Evolutionary conservation across 164 flowering plant species (phyloP).

Genomic region (Brasenia schreberi): DNA sequence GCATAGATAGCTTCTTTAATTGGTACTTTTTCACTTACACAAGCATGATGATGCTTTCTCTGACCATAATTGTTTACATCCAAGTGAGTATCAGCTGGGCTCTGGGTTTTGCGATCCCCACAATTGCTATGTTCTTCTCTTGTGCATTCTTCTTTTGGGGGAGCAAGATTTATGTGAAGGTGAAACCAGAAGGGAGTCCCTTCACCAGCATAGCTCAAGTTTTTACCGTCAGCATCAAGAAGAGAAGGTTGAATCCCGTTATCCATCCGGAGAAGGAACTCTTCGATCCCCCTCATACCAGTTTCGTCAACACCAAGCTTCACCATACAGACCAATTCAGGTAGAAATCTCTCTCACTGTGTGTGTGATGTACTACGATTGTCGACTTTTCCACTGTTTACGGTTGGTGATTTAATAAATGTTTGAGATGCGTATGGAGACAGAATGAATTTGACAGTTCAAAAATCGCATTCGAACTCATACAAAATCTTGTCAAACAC

Average conservation of each 20-base stretch:
- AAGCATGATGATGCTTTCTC: conserved; percentile 55
- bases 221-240: conserved; percentile 44
- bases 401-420: too few species aligned
- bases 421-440: too few species aligned
- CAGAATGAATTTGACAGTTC: too few species aligned
- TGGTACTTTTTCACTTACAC: conserved; percentile 93
- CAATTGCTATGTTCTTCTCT: conserved; percentile 53
- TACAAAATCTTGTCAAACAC: too few species aligned
- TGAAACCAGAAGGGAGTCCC: conserved; percentile 68
- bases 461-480: too few species aligned
- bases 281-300: conserved; percentile 23
- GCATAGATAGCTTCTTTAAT: conserved; percentile 80
- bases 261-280: conserved; percentile 29
- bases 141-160: conserved; percentile 47
- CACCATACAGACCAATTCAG: conserved; percentile 65
- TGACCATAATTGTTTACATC: conserved; percentile 68
- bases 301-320: conserved; percentile 44
- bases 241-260: conserved; percentile 28
- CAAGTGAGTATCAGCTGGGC: conserved; percentile 72
- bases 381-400: too few species aligned
- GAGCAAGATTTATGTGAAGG: conserved; percentile 43
- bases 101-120: conserved; percentile 53
- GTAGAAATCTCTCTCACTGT: conserved; percentile 15
- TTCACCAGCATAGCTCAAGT: conserved; percentile 44
- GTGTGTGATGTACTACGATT: too few species aligned